Evolutionary conservation across 2,329 filamentous ascomycete genomes (phyloP), one percentile per base, ranked within the genome.

Genomic region (Colletotrichum shisoi): DNA sequence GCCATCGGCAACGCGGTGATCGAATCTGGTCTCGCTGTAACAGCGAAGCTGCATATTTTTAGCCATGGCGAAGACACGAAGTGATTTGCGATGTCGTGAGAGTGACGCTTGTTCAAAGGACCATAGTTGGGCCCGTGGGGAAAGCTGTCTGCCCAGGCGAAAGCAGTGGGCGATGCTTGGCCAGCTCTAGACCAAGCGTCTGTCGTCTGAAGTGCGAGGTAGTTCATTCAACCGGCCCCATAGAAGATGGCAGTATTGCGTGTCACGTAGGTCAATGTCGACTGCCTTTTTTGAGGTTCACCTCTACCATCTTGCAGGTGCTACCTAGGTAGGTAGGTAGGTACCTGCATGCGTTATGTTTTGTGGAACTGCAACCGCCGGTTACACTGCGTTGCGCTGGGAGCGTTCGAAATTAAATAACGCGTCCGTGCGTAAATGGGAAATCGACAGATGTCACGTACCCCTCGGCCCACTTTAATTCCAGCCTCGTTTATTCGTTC

Each of bases 1-100:
- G 53, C 83, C 80, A 42, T 82, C 79, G 44, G 85, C 82, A 24
- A 87, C 82, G 27, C 83, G 82, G 52, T 83, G 79, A 57, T 85
- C 81, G 68, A 90, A 83, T 70, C 81, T 80, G 71, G 86, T 87
- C 74, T 89, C 83, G 77, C 85, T 85, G 70, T 85, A 77, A 52
- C 84, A 80, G 70, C 79, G 71, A 68, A 87, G 80, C 69, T 78
- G 69, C 67, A 73, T 72, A 57, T 70, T 65, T 70, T 74, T 72
- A 67, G 74, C 67, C 69, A 73, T 73, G 42, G 45, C 37, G 53
- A 39, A 59, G 49, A 65, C 27, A 60, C 42, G 54, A 65, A 49
- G 48, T 66, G 72, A 57, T 52, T 69, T 48, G 59, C 67, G 56
- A 40, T 46, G 54, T 27, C 24, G 53, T 44, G 19, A 37, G n/a